Evolutionary conservation across 495 filamentous ascomycete genomes (phyloP).

Genomic region (Trypethelium eluteriae): DNA sequence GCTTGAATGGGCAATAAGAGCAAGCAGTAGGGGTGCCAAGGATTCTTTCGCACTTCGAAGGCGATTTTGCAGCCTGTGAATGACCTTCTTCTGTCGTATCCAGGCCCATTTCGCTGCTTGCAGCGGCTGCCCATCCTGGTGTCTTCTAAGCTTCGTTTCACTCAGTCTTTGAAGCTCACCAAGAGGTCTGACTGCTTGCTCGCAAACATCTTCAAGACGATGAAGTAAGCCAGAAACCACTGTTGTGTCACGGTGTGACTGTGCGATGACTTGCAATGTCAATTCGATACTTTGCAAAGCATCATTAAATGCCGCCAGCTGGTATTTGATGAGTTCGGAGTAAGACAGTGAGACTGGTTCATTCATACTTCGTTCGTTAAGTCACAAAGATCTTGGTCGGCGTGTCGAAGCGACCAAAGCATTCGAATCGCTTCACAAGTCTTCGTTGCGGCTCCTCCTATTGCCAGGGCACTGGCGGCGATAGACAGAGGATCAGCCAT

Average conservation of each 20-base stretch:
- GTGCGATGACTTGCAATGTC: not conserved
- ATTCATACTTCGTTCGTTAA: not conserved
- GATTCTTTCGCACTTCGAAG: not conserved
- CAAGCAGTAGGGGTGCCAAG: not conserved
- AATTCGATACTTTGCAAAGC: not conserved
- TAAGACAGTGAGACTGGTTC: not conserved
- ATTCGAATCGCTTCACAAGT: not conserved
- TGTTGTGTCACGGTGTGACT: not conserved
- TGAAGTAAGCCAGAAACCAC: not conserved
- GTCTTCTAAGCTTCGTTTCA: not conserved
- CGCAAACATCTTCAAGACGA: not conserved
- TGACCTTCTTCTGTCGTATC: not conserved
- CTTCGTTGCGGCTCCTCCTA: not conserved
- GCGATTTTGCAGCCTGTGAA: not conserved
- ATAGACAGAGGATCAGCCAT: not conserved
- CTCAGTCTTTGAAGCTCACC: not conserved
- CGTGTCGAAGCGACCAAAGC: not conserved
- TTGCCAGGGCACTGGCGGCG: not conserved
- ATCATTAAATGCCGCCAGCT: not conserved
- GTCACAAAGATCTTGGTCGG: not conserved
- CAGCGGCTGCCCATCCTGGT: not conserved
- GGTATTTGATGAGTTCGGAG: not conserved
- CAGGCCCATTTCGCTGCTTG: not conserved
- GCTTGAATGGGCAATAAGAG: not conserved
- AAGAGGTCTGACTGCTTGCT: not conserved